Conservation (phyloP, 2,329 filamentous ascomycete species). For the Aspergillus thermomutatus region DNA sequence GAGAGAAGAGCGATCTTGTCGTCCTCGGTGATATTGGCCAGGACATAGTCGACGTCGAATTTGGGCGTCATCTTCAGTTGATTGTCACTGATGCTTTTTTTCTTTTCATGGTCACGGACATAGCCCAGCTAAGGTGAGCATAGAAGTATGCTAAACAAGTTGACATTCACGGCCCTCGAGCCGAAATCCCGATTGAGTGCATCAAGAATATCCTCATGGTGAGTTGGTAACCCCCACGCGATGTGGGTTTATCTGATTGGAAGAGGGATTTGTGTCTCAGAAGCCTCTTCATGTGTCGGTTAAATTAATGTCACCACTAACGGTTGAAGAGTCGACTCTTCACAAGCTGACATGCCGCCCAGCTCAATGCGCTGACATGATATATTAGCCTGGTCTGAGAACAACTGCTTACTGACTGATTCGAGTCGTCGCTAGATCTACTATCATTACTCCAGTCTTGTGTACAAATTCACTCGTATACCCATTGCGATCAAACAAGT, state of each 20-base stretch:
- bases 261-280: background rate
- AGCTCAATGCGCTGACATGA: too few relatives aligned
- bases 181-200: background rate
- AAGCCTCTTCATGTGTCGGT: background rate
- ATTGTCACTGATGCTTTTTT: background rate
- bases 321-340: background rate
- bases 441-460: background rate
- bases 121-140: background rate
- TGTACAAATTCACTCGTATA: too few relatives aligned
- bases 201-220: background rate
- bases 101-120: background rate
- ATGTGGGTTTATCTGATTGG: background rate
- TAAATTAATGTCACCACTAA: background rate
- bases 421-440: too few relatives aligned
- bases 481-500: too few relatives aligned
- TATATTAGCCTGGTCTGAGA: too few relatives aligned
- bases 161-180: background rate
- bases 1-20: slow-evolving; percentile 22
- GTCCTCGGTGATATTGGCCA: slow-evolving; percentile 14
- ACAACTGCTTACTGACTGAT: background rate
- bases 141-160: background rate
- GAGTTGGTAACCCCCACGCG: background rate
- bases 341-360: too few relatives aligned
- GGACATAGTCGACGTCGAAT: slow-evolving; percentile 19
- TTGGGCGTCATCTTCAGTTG: slow-evolving; percentile 7